These are phyloP conservation scores for Chloris gayana DNA, from an alignment of 176 grass and related monocot species.

Conservation along the genomic window DNA sequence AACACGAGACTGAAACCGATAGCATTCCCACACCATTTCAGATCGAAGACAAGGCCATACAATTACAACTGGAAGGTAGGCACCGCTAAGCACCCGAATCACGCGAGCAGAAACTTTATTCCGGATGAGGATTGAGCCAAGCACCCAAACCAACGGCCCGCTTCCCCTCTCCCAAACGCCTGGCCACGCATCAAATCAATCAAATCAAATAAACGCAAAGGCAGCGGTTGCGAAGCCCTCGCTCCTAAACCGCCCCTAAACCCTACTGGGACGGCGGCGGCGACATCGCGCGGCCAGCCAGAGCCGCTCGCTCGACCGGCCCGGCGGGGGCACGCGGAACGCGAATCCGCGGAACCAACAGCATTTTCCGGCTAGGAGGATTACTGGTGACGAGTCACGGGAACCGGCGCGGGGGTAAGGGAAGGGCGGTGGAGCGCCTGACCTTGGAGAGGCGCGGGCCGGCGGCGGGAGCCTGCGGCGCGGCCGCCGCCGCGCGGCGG, in stretches of 20 bases:
- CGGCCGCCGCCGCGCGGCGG: slow-evolving; percentile 2
- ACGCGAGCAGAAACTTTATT: too few relatives aligned
- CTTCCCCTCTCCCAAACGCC: too few relatives aligned
- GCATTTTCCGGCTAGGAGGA: neutral
- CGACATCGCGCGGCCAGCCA: neutral
- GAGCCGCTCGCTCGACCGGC: too few relatives aligned
- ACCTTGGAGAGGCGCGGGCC: slow-evolving; percentile 29
- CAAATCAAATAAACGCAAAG: too few relatives aligned
- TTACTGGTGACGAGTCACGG: too few relatives aligned
- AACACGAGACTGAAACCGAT: neutral
- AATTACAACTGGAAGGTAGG: too few relatives aligned
- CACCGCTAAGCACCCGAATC: too few relatives aligned
- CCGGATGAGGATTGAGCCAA: too few relatives aligned
- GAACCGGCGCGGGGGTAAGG: neutral
- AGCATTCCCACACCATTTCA: neutral
- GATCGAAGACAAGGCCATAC: neutral
- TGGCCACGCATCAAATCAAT: too few relatives aligned
- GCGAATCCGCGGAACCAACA: too few relatives aligned
- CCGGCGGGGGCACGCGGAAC: neutral
- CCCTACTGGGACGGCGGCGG: neutral
- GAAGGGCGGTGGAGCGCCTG: neutral
- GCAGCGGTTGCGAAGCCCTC: too few relatives aligned
- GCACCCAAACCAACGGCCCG: too few relatives aligned
- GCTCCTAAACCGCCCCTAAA: slow-evolving; percentile 4
- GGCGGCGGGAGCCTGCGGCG: neutral